These are phyloP conservation scores for Spizellomyces sp. DNA, from an alignment of 192 early-diverging fungal species.

Conservation along the genomic window DNA sequence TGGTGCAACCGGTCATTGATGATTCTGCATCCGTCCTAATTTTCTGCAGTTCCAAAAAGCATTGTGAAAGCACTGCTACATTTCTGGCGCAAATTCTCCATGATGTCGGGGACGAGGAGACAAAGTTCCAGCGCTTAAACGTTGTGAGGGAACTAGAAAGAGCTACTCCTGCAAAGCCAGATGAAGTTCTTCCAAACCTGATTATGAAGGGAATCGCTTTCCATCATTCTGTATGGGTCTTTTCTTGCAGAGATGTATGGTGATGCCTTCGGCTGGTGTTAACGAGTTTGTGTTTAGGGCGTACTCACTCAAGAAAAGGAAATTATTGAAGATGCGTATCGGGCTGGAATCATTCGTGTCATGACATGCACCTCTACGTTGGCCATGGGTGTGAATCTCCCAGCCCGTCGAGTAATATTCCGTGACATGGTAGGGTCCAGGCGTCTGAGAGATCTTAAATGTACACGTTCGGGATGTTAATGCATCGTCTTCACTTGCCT, in stretches of 20 bases:
- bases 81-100: conserved; percentile 6
- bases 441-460: conserved; percentile 11
- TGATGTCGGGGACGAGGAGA: background rate
- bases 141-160: conserved; percentile 22
- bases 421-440: conserved; percentile 9
- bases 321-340: conserved; percentile 45
- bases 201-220: conserved; percentile 38
- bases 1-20: conserved; percentile 17
- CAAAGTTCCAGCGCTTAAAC: conserved; percentile 8
- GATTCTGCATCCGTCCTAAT: conserved; percentile 31
- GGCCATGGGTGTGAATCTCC: conserved; percentile 45
- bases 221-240: conserved; percentile 31
- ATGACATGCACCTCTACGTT: conserved; percentile 43
- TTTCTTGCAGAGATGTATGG: background rate
- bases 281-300: background rate
- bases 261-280: background rate
- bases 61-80: conserved; percentile 37
- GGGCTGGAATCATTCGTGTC: conserved; percentile 33
- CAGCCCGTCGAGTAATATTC: conserved; percentile 45
- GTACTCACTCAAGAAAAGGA: conserved; percentile 40
- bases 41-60: conserved; percentile 37
- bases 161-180: conserved; percentile 27
- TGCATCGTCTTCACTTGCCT: background rate
- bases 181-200: conserved; percentile 26
- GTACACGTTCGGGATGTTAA: conserved; percentile 10